Percentiles rank a stretch among this genome's conserved stretches.
phyloP scores from a whole-genome alignment of 2,329 filamentous ascomycete species.

The Diaporthe citriasiana region DNA sequence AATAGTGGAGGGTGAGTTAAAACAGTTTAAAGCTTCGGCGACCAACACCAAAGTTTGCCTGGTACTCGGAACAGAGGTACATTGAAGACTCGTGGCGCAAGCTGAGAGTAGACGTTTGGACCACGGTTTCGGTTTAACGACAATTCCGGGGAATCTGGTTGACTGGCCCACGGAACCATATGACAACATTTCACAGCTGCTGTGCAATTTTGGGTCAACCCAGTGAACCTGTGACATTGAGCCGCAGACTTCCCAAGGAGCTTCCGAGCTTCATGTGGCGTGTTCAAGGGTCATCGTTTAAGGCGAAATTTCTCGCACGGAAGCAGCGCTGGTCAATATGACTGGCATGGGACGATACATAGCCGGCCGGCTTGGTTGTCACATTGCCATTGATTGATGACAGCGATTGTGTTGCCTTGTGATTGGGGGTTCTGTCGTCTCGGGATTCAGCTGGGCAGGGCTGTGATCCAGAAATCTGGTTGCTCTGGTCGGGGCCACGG shows the following conservation, averaged over 20 bases:
- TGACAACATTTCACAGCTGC: not conserved
- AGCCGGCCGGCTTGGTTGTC: not conserved
- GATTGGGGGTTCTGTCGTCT: constrained; percentile 1
- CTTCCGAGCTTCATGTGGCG: not conserved
- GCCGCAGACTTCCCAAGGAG: not conserved
- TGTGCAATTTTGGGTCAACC: not conserved
- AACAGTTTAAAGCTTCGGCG: constrained; percentile 10
- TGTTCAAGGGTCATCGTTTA: not conserved
- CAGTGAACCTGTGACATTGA: not conserved
- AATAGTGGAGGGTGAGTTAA: not conserved
- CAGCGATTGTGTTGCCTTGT: not conserved
- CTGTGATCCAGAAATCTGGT: constrained; percentile 27
- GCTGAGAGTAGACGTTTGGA: not conserved
- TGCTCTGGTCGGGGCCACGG: not conserved
- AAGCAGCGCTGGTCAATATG: not conserved
- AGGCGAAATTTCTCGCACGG: not conserved
- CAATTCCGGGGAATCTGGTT: not conserved
- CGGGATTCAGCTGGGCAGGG: constrained; percentile 27
- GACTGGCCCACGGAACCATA: too few relatives aligned
- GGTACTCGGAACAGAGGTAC: not conserved
- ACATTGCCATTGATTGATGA: not conserved
- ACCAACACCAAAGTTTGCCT: not conserved
- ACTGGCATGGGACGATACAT: not conserved
- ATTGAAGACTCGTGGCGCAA: not conserved
- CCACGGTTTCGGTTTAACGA: not conserved